phyloP scores from a whole-genome alignment of 2,329 filamentous ascomycete genomes.

The Colletotrichum eleusines region DNA sequence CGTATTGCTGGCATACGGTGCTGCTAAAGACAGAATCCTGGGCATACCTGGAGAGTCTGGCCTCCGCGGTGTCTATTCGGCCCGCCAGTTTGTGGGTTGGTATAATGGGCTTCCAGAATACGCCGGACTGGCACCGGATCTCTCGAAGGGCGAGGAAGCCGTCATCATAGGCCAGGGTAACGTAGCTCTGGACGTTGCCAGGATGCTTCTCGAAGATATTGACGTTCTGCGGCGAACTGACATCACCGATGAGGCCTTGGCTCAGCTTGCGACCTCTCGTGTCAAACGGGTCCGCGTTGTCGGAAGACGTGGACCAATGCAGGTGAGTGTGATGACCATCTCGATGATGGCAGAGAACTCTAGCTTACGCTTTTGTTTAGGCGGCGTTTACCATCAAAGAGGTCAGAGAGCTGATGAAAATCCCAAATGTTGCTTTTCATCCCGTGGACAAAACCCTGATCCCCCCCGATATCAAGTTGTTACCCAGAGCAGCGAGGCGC shows the following conservation, averaged over 20 bases:
- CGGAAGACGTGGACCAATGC: constrained; percentile 88
- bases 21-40: constrained; percentile 83
- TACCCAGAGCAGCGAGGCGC: constrained; percentile 81
- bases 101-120: constrained; percentile 96
- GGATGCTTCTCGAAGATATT: constrained; percentile 84
- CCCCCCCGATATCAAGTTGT: constrained; percentile 73
- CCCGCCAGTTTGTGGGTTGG: constrained; percentile 95
- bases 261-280: constrained; percentile 76
- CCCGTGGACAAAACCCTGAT: constrained; percentile 75
- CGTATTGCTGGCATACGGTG: constrained; percentile 92
- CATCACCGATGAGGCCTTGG: constrained; percentile 86
- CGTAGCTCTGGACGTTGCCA: constrained; percentile 92
- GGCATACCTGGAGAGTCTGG: constrained; percentile 82
- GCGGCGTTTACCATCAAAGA: constrained; percentile 97
- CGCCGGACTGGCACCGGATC: constrained; percentile 76
- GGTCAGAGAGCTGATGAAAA: constrained; percentile 85
- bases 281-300: constrained; percentile 88
- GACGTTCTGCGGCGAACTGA: constrained; percentile 84
- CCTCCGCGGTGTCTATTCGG: constrained; percentile 83
- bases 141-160: constrained; percentile 82
- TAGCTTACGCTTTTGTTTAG: constrained; percentile 57
- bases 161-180: constrained; percentile 96
- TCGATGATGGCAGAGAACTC: neutral
- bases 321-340: constrained; percentile 63
- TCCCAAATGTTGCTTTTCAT: constrained; percentile 78